Percentiles rank a stretch among this genome's conserved stretches.
phyloP scores from a whole-genome alignment of 169 alveolate species.

The Babesia caballi region DNA sequence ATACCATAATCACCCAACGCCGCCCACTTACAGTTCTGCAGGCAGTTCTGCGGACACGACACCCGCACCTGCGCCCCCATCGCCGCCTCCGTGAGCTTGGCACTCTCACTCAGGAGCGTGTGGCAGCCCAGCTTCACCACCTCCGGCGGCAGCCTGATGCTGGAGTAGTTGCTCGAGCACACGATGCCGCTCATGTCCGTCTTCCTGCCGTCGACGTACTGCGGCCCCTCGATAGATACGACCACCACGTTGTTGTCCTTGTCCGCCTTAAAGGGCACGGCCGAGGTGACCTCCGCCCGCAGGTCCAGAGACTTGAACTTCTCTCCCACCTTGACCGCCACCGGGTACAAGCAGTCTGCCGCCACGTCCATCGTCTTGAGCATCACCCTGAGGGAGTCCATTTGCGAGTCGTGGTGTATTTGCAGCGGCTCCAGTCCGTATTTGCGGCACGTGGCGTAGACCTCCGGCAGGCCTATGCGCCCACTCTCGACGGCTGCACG shows the following conservation, averaged over 20 bases:
- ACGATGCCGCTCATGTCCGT: constrained; percentile 74
- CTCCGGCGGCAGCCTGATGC: constrained; percentile 71
- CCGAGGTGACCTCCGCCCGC: constrained; percentile 29
- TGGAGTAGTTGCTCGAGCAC: constrained; percentile 70
- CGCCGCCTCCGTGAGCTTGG: constrained; percentile 75
- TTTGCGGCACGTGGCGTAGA: constrained; percentile 27
- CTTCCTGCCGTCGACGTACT: constrained; percentile 67
- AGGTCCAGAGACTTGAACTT: constrained; percentile 58
- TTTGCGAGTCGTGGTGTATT: constrained; percentile 51
- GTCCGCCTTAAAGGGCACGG: neutral
- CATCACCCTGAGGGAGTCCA: constrained; percentile 38
- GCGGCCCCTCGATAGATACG: constrained; percentile 55
- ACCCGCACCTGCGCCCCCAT: constrained; percentile 74
- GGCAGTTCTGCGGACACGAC: constrained; percentile 84
- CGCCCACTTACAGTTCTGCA: constrained; percentile 60
- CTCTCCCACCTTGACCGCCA: constrained; percentile 53
- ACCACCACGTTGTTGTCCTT: constrained; percentile 65
- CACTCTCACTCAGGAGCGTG: constrained; percentile 67
- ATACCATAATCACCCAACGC: neutral
- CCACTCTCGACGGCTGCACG: constrained; percentile 59
- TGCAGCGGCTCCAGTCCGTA: constrained; percentile 60
- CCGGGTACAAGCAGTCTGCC: constrained; percentile 49
- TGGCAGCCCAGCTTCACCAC: constrained; percentile 72
- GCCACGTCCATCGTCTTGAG: constrained; percentile 53
- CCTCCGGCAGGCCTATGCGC: constrained; percentile 60